Conservation (phyloP, 2,329 filamentous ascomycete genomes). For the Fusarium sp. region DNA sequence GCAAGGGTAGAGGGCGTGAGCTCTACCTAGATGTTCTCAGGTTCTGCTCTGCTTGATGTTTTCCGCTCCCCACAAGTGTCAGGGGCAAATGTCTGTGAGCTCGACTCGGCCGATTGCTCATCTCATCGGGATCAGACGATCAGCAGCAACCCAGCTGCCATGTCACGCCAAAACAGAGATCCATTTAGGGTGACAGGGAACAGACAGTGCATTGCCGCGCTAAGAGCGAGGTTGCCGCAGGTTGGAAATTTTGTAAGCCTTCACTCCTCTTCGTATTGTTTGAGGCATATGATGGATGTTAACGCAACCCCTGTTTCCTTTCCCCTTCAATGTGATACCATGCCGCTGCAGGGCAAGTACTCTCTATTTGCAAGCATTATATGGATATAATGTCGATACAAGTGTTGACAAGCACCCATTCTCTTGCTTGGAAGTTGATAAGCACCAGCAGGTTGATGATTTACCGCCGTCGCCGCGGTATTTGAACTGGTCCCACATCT, state of each 20-base stretch:
- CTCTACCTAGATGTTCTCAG: not conserved
- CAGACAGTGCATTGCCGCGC: not conserved
- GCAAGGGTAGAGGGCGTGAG: conserved; percentile 19
- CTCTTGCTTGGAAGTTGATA: not conserved
- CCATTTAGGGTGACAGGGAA: not conserved
- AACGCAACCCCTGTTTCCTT: not conserved
- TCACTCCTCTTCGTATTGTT: not conserved
- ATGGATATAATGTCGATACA: not conserved
- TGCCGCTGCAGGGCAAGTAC: not conserved
- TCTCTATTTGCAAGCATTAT: not conserved
- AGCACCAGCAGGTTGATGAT: conserved; percentile 24
- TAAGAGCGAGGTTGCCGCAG: conserved; percentile 10
- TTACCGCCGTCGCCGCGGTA: conserved; percentile 31
- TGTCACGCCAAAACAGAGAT: conserved; percentile 2
- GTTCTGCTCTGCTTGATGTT: not conserved
- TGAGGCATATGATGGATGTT: not conserved
- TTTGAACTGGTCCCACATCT: conserved; percentile 23
- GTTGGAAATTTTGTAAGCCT: not conserved
- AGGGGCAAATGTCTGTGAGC: conserved; percentile 6
- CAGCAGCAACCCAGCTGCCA: not conserved
- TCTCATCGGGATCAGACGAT: conserved; percentile 5
- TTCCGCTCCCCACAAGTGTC: conserved; percentile 16
- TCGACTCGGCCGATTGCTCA: conserved; percentile 35
- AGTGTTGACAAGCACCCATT: not conserved
- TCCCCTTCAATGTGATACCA: not conserved